Percentiles rank a stretch among this genome's conserved stretches.
Evolutionary conservation across 495 filamentous ascomycete species (phyloP).

Genomic region (Penicillium fimorum): DNA sequence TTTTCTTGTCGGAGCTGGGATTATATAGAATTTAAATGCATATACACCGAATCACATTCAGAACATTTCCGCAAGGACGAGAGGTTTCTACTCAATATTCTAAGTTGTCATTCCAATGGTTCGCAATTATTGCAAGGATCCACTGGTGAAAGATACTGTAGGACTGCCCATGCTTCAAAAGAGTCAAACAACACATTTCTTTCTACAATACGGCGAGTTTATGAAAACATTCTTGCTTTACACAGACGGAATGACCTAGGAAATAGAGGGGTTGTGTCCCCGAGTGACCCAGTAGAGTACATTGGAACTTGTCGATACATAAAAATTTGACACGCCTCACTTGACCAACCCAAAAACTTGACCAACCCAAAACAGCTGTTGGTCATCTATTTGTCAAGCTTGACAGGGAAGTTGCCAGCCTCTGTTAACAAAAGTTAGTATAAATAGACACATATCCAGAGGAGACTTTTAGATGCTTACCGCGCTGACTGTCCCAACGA

Average conservation of each 20-base stretch:
- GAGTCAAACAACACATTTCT: slow-evolving; percentile 9
- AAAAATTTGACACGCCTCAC: slow-evolving; percentile 28
- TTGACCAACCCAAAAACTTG: slow-evolving; percentile 26
- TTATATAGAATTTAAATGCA: slow-evolving; percentile 31
- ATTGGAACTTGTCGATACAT: slow-evolving; percentile 44
- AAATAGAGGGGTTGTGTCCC: slow-evolving; percentile 32
- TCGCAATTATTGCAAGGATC: background rate
- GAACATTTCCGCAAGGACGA: slow-evolving; percentile 21
- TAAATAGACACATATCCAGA: slow-evolving; percentile 6
- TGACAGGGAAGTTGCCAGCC: slow-evolving; percentile 84
- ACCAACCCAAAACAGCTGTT: slow-evolving; percentile 23
- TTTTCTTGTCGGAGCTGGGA: slow-evolving; percentile 11
- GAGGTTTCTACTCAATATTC: background rate
- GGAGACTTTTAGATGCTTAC: slow-evolving; percentile 55
- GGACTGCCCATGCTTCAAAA: background rate
- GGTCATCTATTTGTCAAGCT: slow-evolving; percentile 42
- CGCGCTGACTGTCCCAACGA: slow-evolving; percentile 96
- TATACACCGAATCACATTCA: slow-evolving; percentile 24
- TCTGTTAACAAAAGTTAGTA: slow-evolving; percentile 51
- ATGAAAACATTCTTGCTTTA: slow-evolving; percentile 31
- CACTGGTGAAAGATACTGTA: background rate
- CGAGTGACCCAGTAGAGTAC: slow-evolving; percentile 46
- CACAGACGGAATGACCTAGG: slow-evolving; percentile 18
- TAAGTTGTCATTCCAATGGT: background rate
- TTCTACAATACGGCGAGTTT: slow-evolving; percentile 35